A percentile compares a stretch with the other conserved stretches of the same genome.
These are phyloP conservation scores for Colletotrichum costaricense DNA, from an alignment of 2,329 filamentous ascomycete genomes.

Conservation along the genomic window DNA sequence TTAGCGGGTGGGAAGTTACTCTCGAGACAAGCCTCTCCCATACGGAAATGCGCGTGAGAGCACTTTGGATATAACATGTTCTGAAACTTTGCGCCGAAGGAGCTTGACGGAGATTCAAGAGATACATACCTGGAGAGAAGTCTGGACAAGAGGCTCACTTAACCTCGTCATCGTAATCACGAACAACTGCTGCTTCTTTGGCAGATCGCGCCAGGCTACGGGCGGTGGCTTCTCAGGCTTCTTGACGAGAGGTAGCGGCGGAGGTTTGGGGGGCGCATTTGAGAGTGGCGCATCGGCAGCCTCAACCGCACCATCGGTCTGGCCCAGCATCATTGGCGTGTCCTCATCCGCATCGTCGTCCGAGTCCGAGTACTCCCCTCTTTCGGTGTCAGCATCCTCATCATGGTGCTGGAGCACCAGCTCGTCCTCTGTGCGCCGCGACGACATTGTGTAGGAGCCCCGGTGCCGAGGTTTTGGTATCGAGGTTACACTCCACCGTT, in stretches of 20 bases:
- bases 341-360: constrained; percentile 9
- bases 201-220: constrained; percentile 78
- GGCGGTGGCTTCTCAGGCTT: constrained; percentile 47
- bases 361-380: background rate
- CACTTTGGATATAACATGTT: background rate
- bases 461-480: background rate
- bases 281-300: constrained; percentile 12
- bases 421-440: constrained; percentile 4
- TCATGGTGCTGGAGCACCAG: constrained; percentile 13
- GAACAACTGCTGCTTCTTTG: constrained; percentile 80
- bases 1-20: background rate
- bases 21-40: background rate
- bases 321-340: constrained; percentile 7
- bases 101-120: background rate
- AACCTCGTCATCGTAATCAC: constrained; percentile 83
- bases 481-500: background rate
- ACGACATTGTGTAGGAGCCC: background rate
- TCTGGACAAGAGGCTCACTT: constrained; percentile 85
- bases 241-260: constrained; percentile 2
- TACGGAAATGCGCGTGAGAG: background rate
- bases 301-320: constrained; percentile 4
- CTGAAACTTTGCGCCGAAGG: background rate
- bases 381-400: constrained; percentile 22
- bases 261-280: background rate
- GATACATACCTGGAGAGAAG: constrained; percentile 66